Conservation (phyloP, 345 rosid species). For the Lepidium africanum region DNA sequence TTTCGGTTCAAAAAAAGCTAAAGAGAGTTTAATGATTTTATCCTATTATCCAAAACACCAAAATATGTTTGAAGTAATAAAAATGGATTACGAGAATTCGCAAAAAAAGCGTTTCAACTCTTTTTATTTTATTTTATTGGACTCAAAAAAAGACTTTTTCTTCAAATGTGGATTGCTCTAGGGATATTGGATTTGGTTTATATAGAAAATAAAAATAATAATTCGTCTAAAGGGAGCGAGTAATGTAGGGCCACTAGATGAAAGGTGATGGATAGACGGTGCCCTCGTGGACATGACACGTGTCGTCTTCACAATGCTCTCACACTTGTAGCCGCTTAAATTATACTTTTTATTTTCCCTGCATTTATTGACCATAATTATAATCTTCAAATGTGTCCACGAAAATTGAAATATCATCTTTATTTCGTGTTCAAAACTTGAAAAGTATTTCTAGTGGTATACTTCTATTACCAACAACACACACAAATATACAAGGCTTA, state of each 20-base stretch:
- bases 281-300: slow-evolving; percentile 19
- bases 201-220: neutral
- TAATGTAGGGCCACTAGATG: neutral
- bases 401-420: neutral
- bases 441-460: slow-evolving; percentile 1
- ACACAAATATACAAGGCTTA: no score
- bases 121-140: no score
- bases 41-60: neutral
- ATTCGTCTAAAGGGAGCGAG: no score
- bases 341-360: neutral
- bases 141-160: neutral
- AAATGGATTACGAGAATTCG: no score
- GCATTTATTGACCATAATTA: neutral
- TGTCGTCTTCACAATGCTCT: slow-evolving; percentile 1
- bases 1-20: neutral
- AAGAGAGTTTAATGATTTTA: neutral
- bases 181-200: slow-evolving; percentile 7
- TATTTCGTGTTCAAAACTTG: neutral
- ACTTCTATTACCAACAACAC: neutral
- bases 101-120: no score
- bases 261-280: slow-evolving; percentile 5
- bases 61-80: neutral
- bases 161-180: neutral
- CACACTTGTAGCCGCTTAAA: slow-evolving; percentile 25
- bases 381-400: slow-evolving; percentile 11